Conservation (phyloP, 306 rosid genomes). For the Amphicarpaea edgeworthii region DNA sequence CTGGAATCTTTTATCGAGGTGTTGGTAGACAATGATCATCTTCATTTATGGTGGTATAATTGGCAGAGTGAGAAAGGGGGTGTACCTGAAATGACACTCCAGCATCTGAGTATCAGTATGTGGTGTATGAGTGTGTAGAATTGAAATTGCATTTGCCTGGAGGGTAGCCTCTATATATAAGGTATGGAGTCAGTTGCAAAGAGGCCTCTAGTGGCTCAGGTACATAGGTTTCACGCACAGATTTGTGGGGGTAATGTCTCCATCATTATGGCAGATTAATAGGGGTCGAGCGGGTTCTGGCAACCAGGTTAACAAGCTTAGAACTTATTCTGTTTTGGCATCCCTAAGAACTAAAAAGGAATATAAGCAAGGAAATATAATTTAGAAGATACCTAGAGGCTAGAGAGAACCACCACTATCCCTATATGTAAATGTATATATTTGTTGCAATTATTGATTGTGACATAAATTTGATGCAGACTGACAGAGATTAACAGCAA, state of each 20-base stretch:
- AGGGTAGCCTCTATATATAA: background rate
- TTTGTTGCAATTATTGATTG: constrained; percentile 42
- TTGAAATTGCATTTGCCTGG: background rate
- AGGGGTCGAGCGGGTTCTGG: background rate
- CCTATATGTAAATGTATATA: background rate
- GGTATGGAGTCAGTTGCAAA: background rate
- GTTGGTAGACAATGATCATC: background rate
- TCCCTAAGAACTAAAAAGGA: background rate
- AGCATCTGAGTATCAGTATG: background rate
- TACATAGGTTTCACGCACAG: background rate
- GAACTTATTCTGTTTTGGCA: background rate
- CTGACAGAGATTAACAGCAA: constrained; percentile 93
- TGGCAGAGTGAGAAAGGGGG: background rate
- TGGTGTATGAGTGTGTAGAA: background rate
- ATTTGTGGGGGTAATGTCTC: background rate
- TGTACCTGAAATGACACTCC: background rate
- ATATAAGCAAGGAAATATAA: background rate
- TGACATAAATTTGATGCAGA: constrained; percentile 58
- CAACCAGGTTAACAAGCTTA: background rate
- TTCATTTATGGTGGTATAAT: background rate
- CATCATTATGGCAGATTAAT: background rate
- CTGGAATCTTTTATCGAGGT: background rate
- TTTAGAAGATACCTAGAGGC: background rate
- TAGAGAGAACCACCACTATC: background rate
- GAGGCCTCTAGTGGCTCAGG: background rate